Base-by-base conservation (phyloP, 805 yeast genomes). In the Torulaspora indica region DNA sequence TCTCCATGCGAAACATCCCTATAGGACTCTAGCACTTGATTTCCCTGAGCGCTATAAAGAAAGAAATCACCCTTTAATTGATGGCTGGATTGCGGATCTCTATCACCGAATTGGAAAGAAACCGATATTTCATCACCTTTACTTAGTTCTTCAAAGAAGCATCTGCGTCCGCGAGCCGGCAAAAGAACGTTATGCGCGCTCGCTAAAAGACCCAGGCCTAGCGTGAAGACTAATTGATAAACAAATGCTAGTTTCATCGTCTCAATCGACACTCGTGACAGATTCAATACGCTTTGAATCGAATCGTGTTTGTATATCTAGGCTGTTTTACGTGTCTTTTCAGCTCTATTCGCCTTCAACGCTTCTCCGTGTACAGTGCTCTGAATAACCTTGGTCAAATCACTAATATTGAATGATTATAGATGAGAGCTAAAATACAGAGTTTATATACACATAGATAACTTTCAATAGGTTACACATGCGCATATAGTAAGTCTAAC, bases 81-180 rank as follows among this genome's bases (percentile, higher is more conserved):
- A 43, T 78, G 80, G 24, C 81, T 74, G 40, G 86, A 77, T 47
- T 74, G 75, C 32, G 83, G 80, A 56, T 87, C 83, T 67, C 97
- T 79, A 60, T 90, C 88, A 53, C 97, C 97, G 41, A 86, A 95
- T 70, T 91, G 98, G 77, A 83, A 91, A 38, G 88, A 76, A 49
- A 91, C 82, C 14, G 95, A 84, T 54, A 91, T 72, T 65, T 85
- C 88, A 68, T 91, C 98, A 55, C 86, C 85, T 57, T 75, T 75
- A 63, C 82, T 85, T 70, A 93, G 74, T 46, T 75, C 75, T 63
- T 93, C 98, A 58, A 75, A 88, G 68, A 88, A 91, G 69, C 98
- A 91, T 59, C 83, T 83, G 61, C 82, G 83, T 22, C 95, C 93
- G 56, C 82, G 74, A 13, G 96, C 80, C 10, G 93, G 88, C 45